A percentile compares a stretch with the other conserved stretches of the same genome.
phyloP scores from a whole-genome alignment of 2,329 filamentous ascomycete genomes.

The Colletotrichum spinosum region DNA sequence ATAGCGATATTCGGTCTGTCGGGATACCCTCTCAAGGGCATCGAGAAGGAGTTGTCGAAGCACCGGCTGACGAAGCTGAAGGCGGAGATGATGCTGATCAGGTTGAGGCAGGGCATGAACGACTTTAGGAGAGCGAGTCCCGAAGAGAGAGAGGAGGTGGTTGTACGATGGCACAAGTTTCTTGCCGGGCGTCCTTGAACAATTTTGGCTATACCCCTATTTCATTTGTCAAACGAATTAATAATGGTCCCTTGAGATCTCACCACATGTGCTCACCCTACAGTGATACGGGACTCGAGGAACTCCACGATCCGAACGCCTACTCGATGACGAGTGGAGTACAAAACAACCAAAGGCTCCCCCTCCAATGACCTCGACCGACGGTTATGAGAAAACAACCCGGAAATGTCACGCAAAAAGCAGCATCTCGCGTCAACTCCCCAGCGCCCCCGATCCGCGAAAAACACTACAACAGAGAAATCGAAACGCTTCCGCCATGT shows the following conservation, averaged over 20 bases:
- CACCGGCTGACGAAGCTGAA: slow-evolving; percentile 47
- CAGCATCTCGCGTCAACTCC: too few species aligned
- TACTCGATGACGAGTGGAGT: too few species aligned
- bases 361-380: too few species aligned
- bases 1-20: slow-evolving; percentile 58
- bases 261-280: too few species aligned
- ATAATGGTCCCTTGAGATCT: neutral
- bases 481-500: too few species aligned
- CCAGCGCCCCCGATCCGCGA: too few species aligned
- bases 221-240: slow-evolving; percentile 16
- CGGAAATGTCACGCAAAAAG: too few species aligned
- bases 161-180: slow-evolving; percentile 43
- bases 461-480: too few species aligned
- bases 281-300: too few species aligned
- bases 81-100: slow-evolving; percentile 48
- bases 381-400: too few species aligned
- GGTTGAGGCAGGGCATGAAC: slow-evolving; percentile 45
- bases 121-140: slow-evolving; percentile 42
- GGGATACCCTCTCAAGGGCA: slow-evolving; percentile 65
- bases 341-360: too few species aligned
- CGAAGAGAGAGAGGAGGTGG: slow-evolving; percentile 39
- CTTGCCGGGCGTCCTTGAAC: slow-evolving; percentile 9
- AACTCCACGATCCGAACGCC: too few species aligned
- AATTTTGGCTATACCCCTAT: slow-evolving; percentile 16
- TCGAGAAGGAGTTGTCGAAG: slow-evolving; percentile 60